Conservation (phyloP, 352 stramenopile species). For the Pythium angustatum region DNA sequence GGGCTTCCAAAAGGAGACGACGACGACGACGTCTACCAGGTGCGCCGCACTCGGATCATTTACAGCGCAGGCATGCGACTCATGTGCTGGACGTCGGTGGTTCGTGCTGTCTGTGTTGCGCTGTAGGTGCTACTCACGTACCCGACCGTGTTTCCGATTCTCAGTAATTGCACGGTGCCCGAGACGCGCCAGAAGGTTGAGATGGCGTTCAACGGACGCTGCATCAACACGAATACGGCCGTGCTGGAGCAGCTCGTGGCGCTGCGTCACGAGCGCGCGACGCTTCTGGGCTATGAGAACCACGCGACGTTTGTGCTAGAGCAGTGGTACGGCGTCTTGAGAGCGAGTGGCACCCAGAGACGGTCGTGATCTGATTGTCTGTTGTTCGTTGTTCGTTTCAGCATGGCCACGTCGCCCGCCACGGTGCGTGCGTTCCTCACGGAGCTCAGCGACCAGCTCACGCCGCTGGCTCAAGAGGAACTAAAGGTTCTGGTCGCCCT, state of each 20-base stretch:
- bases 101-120: too few species aligned
- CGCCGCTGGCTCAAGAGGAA: constrained; percentile 77
- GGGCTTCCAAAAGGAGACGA: constrained; percentile 68
- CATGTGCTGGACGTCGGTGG: too few species aligned
- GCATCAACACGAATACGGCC: constrained; percentile 79
- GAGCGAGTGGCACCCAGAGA: too few species aligned
- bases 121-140: constrained; percentile 86
- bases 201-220: constrained; percentile 80
- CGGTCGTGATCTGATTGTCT: too few species aligned
- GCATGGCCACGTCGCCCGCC: constrained; percentile 65
- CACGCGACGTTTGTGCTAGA: constrained; percentile 83
- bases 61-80: constrained; percentile 52
- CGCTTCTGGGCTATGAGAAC: constrained; percentile 80
- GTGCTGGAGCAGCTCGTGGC: constrained; percentile 84
- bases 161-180: constrained; percentile 83
- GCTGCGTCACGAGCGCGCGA: constrained; percentile 75
- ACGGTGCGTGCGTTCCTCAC: constrained; percentile 71
- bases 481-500: constrained; percentile 68
- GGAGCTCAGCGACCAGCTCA: constrained; percentile 74
- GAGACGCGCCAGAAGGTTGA: constrained; percentile 81
- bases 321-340: constrained; percentile 73
- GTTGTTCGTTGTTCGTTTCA: constrained; percentile 9
- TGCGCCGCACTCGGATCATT: too few species aligned
- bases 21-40: too few species aligned
- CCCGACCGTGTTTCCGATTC: constrained; percentile 88